These are phyloP conservation scores for Dicorynia guianensis DNA, from an alignment of 306 rosid species.

Conservation along the genomic window DNA sequence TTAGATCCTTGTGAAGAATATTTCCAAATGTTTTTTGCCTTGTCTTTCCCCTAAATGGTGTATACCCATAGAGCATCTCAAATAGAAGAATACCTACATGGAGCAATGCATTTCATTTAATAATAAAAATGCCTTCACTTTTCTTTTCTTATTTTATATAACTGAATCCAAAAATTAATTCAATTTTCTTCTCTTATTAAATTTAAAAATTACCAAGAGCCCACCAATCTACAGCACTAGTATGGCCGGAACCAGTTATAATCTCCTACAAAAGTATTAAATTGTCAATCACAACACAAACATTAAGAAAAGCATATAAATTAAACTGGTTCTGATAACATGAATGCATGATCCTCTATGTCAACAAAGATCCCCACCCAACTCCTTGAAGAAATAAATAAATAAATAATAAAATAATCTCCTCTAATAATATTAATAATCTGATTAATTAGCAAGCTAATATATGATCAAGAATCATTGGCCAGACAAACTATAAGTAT, in stretches of 20 bases:
- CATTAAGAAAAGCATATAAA: conserved; percentile 7
- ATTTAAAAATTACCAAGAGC: conserved; percentile 77
- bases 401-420: background rate
- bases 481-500: background rate
- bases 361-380: conserved; percentile 11
- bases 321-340: conserved; percentile 13
- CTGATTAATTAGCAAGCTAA: background rate
- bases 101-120: no score
- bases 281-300: conserved; percentile 36
- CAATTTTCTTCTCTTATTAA: conserved; percentile 9
- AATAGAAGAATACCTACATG: conserved; percentile 76
- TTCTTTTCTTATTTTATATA: background rate
- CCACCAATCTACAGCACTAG: conserved; percentile 99
- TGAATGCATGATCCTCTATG: background rate
- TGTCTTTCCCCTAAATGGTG: conserved; percentile 93
- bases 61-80: conserved; percentile 92
- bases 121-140: background rate
- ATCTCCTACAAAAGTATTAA: conserved; percentile 76
- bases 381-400: background rate
- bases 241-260: conserved; percentile 92
- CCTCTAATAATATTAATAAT: background rate
- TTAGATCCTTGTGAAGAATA: conserved; percentile 95
- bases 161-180: conserved; percentile 1
- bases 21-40: conserved; percentile 93
- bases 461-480: background rate